Conservation (phyloP, 2,329 filamentous ascomycete species). For the Xylogone sp. region DNA sequence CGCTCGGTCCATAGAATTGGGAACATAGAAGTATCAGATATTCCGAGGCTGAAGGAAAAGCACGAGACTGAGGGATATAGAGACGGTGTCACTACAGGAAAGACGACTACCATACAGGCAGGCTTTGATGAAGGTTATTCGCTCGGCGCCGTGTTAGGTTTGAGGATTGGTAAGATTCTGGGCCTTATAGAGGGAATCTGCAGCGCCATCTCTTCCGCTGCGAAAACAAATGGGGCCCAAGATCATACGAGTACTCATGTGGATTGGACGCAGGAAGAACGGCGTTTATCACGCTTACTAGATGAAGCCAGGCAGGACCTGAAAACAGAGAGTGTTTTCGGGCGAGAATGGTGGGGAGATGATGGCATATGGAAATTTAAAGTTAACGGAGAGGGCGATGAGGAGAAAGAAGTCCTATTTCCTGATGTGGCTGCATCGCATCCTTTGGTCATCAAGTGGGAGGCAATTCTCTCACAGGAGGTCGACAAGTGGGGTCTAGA, state of each 20-base stretch:
- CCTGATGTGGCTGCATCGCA: slow-evolving; percentile 63
- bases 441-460: slow-evolving; percentile 64
- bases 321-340: slow-evolving; percentile 59
- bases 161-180: slow-evolving; percentile 68
- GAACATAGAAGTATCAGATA: slow-evolving; percentile 24
- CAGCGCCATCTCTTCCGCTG: slow-evolving; percentile 37
- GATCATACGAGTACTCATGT: background rate
- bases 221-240: slow-evolving; percentile 16
- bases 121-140: slow-evolving; percentile 92
- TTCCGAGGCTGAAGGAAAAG: slow-evolving; percentile 27
- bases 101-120: slow-evolving; percentile 71
- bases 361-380: slow-evolving; percentile 71
- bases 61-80: slow-evolving; percentile 76
- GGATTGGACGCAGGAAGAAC: slow-evolving; percentile 11
- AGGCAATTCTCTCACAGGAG: slow-evolving; percentile 36
- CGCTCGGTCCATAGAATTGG: slow-evolving; percentile 2
- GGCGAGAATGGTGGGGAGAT: slow-evolving; percentile 59
- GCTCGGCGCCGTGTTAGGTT: slow-evolving; percentile 76
- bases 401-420: slow-evolving; percentile 46
- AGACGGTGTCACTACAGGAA: slow-evolving; percentile 76
- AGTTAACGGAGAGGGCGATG: slow-evolving; percentile 38
- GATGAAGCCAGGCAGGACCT: slow-evolving; percentile 55
- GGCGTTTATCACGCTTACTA: slow-evolving; percentile 32
- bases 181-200: slow-evolving; percentile 73
- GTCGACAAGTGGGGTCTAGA: slow-evolving; percentile 36